Percentiles rank a stretch among this genome's conserved stretches.
Evolutionary conservation across 2,329 filamentous ascomycete genomes (phyloP).

Genomic region (Trichophaea hybrida): DNA sequence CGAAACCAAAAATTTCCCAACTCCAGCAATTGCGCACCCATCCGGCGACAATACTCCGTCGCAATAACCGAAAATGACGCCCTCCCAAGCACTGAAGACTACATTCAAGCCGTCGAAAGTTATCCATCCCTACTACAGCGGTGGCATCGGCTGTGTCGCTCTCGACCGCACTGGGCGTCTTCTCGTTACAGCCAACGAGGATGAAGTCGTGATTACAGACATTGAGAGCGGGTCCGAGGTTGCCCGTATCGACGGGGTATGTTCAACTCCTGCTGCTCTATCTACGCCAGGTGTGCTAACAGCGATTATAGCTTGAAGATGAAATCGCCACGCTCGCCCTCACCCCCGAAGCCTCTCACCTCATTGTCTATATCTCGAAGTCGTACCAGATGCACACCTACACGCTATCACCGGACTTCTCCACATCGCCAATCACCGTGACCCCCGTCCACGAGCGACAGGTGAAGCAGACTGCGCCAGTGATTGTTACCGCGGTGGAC

Average conservation of each 20-base stretch:
- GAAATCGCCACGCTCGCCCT: conserved; percentile 61
- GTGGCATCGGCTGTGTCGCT: conserved; percentile 55
- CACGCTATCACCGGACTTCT: conserved; percentile 45
- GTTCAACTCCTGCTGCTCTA: conserved; percentile 16
- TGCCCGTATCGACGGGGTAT: conserved; percentile 72
- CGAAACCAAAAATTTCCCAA: conserved; percentile 2
- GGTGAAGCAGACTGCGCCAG: conserved; percentile 77
- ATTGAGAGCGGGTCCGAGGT: conserved; percentile 69
- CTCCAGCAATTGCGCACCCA: background rate
- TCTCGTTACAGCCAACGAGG: conserved; percentile 76
- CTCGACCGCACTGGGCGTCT: conserved; percentile 69
- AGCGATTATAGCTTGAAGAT: conserved; percentile 46
- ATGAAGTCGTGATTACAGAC: conserved; percentile 80
- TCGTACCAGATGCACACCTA: conserved; percentile 95
- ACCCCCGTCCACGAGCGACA: conserved; percentile 58
- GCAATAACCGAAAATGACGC: background rate
- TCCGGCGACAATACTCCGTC: background rate
- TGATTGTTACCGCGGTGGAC: conserved; percentile 74
- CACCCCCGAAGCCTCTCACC: conserved; percentile 73
- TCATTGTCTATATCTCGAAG: conserved; percentile 70
- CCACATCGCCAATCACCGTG: conserved; percentile 36
- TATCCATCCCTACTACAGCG: conserved; percentile 86
- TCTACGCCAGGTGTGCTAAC: background rate
- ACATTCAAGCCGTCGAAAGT: conserved; percentile 75
- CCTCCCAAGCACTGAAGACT: conserved; percentile 46